A percentile compares a stretch with the other conserved stretches of the same genome.
Evolutionary conservation across 768 basidiomycete genomes (phyloP).

Genomic region (Ramaria sp.): DNA sequence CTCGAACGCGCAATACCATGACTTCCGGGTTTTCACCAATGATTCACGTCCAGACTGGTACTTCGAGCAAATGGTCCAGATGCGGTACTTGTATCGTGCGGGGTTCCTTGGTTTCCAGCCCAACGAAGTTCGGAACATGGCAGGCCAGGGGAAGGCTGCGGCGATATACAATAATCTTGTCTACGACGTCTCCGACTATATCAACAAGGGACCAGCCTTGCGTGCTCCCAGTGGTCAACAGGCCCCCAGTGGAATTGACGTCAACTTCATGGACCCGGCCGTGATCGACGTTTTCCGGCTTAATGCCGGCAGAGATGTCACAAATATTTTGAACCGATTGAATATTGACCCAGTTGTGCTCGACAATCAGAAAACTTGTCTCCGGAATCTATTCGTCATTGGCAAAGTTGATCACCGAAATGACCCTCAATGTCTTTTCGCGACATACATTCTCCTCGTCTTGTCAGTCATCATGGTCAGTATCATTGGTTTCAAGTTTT

Average conservation of each 20-base stretch:
- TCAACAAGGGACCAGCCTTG: constrained; percentile 55
- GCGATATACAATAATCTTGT: constrained; percentile 83
- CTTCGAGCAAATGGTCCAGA: constrained; percentile 83
- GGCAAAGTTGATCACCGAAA: constrained; percentile 90
- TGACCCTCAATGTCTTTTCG: constrained; percentile 85
- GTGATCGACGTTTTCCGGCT: constrained; percentile 70
- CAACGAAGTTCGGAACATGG: constrained; percentile 62
- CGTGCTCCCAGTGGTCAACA: constrained; percentile 37
- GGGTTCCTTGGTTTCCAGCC: constrained; percentile 85
- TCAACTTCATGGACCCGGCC: constrained; percentile 59
- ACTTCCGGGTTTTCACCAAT: constrained; percentile 82
- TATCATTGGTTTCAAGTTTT: constrained; percentile 93
- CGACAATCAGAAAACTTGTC: constrained; percentile 69
- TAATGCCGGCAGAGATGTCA: constrained; percentile 69
- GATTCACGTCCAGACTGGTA: constrained; percentile 98
- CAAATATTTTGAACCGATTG: constrained; percentile 57
- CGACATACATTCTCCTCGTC: constrained; percentile 82
- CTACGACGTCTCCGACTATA: constrained; percentile 80
- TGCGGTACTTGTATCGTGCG: constrained; percentile 82
- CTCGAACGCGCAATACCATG: constrained; percentile 77
- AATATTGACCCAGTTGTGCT: constrained; percentile 48
- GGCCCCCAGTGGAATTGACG: constrained; percentile 31
- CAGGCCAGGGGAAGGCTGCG: constrained; percentile 48
- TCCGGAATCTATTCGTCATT: constrained; percentile 87
- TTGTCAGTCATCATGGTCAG: constrained; percentile 87